Evolutionary conservation across 257 asterid species (phyloP).

Genomic region (Nyctanthes arbortristis): DNA sequence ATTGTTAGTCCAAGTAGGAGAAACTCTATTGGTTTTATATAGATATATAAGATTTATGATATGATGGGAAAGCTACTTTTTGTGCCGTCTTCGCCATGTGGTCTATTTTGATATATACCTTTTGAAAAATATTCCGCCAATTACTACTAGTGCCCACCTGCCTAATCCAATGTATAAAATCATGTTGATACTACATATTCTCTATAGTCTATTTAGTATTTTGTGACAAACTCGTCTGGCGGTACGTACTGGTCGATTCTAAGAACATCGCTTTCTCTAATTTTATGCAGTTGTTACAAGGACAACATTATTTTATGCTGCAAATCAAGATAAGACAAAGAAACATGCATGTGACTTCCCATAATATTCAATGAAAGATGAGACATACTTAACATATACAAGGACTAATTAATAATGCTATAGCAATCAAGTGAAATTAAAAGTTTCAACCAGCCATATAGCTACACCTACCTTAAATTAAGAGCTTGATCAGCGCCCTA

Average conservation of each 20-base stretch:
- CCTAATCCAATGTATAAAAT: slow-evolving; percentile 28
- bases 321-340: neutral
- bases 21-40: neutral
- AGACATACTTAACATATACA: neutral
- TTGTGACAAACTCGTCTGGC: neutral
- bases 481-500: neutral
- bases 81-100: slow-evolving; percentile 5
- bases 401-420: neutral
- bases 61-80: slow-evolving; percentile 17
- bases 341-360: neutral
- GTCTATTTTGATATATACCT: neutral
- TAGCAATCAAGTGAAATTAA: neutral
- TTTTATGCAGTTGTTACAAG: too few species aligned
- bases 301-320: neutral
- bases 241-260: too few species aligned
- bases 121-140: neutral
- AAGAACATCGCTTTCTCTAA: too few species aligned
- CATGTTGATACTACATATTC: too few species aligned
- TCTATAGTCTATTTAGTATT: too few species aligned
- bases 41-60: too few species aligned
- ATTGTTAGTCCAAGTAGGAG: neutral
- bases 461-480: neutral
- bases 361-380: neutral
- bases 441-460: neutral
- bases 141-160: slow-evolving; percentile 12